These are phyloP conservation scores for Lycium ferocissimum DNA, from an alignment of 257 asterid genomes.

Conservation along the genomic window DNA sequence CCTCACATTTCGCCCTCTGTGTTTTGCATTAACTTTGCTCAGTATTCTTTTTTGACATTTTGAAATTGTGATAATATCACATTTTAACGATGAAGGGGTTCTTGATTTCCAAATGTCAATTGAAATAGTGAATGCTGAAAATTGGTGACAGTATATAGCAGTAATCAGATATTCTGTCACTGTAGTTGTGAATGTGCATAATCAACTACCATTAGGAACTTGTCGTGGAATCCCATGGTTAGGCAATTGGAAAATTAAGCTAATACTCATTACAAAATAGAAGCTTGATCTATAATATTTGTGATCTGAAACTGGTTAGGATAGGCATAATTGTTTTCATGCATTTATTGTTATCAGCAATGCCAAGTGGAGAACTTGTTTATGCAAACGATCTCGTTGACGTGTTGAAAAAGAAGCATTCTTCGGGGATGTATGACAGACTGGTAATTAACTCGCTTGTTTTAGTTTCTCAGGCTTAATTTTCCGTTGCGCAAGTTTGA, in stretches of 20 bases:
- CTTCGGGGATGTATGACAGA: slow-evolving; percentile 82
- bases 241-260: not conserved
- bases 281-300: not conserved
- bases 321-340: not conserved
- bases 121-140: not conserved
- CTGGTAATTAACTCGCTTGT: slow-evolving; percentile 54
- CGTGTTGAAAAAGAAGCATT: slow-evolving; percentile 75
- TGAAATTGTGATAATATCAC: not conserved
- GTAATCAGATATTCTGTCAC: not conserved
- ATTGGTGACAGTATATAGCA: not conserved
- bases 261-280: not conserved
- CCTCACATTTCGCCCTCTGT: not conserved
- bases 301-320: not conserved
- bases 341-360: slow-evolving; percentile 48
- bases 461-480: not conserved
- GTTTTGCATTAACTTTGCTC: not conserved
- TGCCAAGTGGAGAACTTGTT: slow-evolving; percentile 74
- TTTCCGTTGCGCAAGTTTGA: not conserved
- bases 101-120: not conserved
- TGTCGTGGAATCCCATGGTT: not conserved
- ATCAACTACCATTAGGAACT: not conserved
- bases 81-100: not conserved
- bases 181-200: not conserved
- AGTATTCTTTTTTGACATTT: not conserved
- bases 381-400: slow-evolving; percentile 68